Conservation (phyloP, 139 green algal genomes). For the Auxenochlorella pyrenoidosa region DNA sequence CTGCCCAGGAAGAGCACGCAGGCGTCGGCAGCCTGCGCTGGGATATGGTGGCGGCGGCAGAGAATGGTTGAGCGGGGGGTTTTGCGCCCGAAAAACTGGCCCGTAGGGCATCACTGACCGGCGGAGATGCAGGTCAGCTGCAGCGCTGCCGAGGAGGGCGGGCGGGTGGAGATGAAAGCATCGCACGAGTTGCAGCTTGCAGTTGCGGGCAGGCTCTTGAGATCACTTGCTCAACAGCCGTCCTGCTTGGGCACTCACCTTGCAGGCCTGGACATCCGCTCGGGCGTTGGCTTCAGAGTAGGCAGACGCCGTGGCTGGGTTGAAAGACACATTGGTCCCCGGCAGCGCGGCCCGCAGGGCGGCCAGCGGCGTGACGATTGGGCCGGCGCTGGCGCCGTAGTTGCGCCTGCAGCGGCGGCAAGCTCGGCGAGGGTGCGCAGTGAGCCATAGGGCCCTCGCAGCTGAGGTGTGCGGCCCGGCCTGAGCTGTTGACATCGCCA, state of each 20-base stretch:
- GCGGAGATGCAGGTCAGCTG: too few species aligned
- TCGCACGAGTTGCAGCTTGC: too few species aligned
- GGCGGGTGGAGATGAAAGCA: too few species aligned
- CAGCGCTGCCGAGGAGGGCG: too few species aligned
- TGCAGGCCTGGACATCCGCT: background rate
- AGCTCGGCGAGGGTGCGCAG: background rate
- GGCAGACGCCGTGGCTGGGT: background rate
- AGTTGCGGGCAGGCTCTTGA: too few species aligned
- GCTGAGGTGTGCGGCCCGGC: too few species aligned
- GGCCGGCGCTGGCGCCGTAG: background rate
- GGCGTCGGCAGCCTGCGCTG: background rate
- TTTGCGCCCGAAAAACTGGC: too few species aligned
- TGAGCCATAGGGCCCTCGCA: too few species aligned
- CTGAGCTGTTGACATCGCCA: too few species aligned
- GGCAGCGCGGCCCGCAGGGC: background rate
- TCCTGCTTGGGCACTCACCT: background rate
- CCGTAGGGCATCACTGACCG: background rate
- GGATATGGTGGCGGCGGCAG: background rate
- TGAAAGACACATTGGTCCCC: background rate
- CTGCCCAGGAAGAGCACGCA: conserved; percentile 19
- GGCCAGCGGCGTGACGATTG: background rate
- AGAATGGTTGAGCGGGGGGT: too few species aligned
- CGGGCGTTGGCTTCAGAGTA: background rate
- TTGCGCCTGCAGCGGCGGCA: background rate
- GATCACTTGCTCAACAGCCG: background rate